Conservation (phyloP, 345 rosid genomes). For the Pelargonium nanum region DNA sequence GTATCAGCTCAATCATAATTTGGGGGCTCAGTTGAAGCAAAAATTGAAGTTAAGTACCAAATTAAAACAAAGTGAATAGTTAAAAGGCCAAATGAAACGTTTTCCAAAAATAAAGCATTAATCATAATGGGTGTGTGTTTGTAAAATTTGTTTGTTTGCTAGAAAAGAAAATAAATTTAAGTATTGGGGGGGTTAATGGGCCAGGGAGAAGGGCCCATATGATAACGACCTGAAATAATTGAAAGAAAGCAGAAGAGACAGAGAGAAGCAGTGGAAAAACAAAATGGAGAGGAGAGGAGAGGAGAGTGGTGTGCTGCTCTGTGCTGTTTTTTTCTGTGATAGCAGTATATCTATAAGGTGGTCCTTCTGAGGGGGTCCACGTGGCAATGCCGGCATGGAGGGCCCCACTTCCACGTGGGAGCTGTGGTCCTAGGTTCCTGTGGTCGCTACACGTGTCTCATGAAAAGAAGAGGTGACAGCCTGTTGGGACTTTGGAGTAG, state of each 20-base stretch:
- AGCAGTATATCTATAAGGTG: constrained; percentile 17
- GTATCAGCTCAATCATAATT: no score
- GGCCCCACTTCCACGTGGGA: constrained; percentile 33
- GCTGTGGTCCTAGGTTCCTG: constrained; percentile 27
- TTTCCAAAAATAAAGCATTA: constrained; percentile 11
- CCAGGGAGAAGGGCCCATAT: constrained; percentile 18
- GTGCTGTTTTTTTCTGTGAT: no score
- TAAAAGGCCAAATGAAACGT: no score
- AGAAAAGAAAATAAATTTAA: no score
- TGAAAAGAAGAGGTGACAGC: constrained; percentile 23
- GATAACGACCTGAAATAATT: constrained; percentile 37
- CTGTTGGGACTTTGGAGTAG: no score
- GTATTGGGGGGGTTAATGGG: background rate
- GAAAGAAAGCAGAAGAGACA: no score
- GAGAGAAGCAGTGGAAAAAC: constrained; percentile 4
- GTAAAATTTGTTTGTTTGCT: no score
- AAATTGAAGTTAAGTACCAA: no score
- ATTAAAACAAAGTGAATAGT: no score
- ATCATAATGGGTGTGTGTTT: constrained; percentile 8
- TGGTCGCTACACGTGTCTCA: constrained; percentile 9
- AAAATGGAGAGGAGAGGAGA: background rate
- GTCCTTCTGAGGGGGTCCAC: constrained; percentile 30
- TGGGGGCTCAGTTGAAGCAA: no score
- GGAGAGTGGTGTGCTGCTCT: background rate
- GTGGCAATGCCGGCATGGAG: constrained; percentile 38